phyloP scores from a whole-genome alignment of 495 filamentous ascomycete genomes.

The Bacidia rubella region DNA sequence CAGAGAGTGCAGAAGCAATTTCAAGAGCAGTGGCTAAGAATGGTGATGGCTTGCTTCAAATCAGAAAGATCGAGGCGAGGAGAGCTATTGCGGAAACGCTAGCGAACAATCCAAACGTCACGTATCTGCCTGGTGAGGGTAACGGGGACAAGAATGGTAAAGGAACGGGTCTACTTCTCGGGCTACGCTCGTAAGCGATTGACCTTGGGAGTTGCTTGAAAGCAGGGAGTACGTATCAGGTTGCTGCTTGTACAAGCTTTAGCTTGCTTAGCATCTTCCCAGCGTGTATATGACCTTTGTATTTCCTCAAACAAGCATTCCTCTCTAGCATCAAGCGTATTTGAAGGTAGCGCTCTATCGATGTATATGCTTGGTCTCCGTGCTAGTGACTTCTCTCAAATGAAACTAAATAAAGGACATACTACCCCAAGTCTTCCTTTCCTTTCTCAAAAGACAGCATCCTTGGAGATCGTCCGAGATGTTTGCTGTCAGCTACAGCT shows the following conservation, averaged over 20 bases:
- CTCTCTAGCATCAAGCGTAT: no score
- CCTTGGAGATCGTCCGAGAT: no score
- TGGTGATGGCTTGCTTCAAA: conserved; percentile 86
- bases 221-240: neutral
- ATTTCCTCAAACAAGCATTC: neutral
- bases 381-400: no score
- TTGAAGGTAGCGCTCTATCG: no score
- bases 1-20: conserved; percentile 91
- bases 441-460: no score
- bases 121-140: conserved; percentile 72
- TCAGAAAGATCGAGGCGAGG: conserved; percentile 91
- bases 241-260: neutral
- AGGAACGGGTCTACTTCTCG: conserved; percentile 44
- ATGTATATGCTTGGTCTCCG: no score
- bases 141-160: conserved; percentile 48
- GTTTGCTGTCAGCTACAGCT: no score
- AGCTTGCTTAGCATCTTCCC: neutral
- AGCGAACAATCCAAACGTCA: conserved; percentile 84
- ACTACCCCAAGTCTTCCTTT: no score
- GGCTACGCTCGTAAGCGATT: conserved; percentile 33
- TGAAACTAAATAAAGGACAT: no score
- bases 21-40: conserved; percentile 78
- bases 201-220: neutral
- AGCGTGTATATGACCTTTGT: neutral
- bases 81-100: conserved; percentile 90